Evolutionary conservation across 306 rosid species (phyloP).

Genomic region (Inga leiocalycina): DNA sequence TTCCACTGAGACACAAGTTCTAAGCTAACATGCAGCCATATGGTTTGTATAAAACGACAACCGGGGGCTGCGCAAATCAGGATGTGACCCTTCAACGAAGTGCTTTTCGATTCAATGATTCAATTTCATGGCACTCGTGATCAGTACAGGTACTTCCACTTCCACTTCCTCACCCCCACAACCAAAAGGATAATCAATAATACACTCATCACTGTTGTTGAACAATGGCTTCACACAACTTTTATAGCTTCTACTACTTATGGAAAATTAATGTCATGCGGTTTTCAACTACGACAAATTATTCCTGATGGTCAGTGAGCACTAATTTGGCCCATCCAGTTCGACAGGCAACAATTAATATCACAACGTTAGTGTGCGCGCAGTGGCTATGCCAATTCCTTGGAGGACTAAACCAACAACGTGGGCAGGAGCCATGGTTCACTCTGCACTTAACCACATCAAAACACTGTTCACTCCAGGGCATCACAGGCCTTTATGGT

Average conservation of each 20-base stretch:
- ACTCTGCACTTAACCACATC: not conserved
- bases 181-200: slow-evolving; percentile 1
- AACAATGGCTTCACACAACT: slow-evolving; percentile 39
- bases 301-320: not conserved
- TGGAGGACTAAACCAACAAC: not conserved
- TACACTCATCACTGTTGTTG: slow-evolving; percentile 30
- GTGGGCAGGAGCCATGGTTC: not conserved
- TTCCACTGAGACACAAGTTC: slow-evolving; percentile 28
- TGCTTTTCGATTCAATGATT: slow-evolving; percentile 37
- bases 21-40: slow-evolving; percentile 1
- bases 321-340: not conserved
- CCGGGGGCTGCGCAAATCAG: slow-evolving; percentile 35
- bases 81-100: slow-evolving; percentile 43
- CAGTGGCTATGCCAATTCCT: not conserved
- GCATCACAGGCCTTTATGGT: not conserved
- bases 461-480: not conserved
- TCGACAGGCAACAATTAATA: not conserved
- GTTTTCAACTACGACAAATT: not conserved
- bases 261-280: not conserved
- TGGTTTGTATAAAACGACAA: slow-evolving; percentile 42
- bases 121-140: slow-evolving; percentile 27
- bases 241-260: not conserved
- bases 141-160: slow-evolving; percentile 36
- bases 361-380: not conserved
- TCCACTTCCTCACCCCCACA: not conserved